A percentile compares a stretch with the other conserved stretches of the same genome.
Evolutionary conservation across 371 early-diverging fungal genomes (phyloP).

Genomic region (Mortierella sp.): DNA sequence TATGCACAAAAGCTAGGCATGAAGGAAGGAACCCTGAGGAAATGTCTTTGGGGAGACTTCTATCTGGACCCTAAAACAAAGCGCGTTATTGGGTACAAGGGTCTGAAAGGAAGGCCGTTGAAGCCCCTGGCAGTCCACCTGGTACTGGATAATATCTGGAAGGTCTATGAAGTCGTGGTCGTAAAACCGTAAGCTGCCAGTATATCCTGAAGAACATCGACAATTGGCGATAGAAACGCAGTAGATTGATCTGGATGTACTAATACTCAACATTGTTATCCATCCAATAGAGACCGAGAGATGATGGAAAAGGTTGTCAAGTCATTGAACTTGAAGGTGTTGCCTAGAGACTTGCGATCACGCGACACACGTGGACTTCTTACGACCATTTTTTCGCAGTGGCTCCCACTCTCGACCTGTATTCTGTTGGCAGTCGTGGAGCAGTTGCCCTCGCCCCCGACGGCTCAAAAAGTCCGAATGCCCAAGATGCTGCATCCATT

Average conservation of each 20-base stretch:
- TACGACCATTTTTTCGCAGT: conserved; percentile 83
- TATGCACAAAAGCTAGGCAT: conserved; percentile 93
- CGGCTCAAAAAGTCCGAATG: conserved; percentile 84
- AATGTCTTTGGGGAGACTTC: conserved; percentile 96
- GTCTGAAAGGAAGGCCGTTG: conserved; percentile 80
- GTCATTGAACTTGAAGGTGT: conserved; percentile 85
- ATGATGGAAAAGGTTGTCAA: conserved; percentile 93
- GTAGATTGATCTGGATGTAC: neutral
- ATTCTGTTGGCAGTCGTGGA: conserved; percentile 86
- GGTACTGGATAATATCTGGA: conserved; percentile 95
- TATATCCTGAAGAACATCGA: too few relatives aligned
- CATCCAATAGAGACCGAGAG: conserved; percentile 71
- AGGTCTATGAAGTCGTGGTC: conserved; percentile 88
- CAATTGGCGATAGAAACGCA: too few relatives aligned
- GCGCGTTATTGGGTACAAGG: conserved; percentile 86
- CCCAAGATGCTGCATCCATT: conserved; percentile 81
- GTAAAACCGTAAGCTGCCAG: conserved; percentile 62
- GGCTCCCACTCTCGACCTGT: conserved; percentile 84
- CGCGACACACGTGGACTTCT: conserved; percentile 85
- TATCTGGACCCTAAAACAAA: conserved; percentile 96
- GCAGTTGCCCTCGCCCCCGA: conserved; percentile 86
- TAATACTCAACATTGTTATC: neutral
- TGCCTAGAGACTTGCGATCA: conserved; percentile 87
- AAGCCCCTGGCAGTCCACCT: conserved; percentile 98
- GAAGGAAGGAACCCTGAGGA: conserved; percentile 76